Base-by-base conservation (phyloP, 768 basidiomycete genomes). In the Calocybe indica region DNA sequence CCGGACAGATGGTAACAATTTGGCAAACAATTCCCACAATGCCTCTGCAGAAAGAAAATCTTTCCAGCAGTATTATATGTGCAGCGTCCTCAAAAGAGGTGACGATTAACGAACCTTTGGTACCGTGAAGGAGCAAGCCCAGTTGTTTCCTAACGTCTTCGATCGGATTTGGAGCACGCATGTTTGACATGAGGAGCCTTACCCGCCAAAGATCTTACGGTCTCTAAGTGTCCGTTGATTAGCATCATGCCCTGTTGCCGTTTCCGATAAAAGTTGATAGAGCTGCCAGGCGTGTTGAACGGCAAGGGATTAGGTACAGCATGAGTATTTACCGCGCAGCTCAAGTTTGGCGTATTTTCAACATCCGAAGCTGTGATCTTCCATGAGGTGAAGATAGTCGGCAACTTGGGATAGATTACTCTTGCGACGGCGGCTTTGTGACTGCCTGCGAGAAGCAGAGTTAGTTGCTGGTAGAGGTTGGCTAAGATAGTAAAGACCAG, bases 31-130 rank as follows among this genome's bases (percentile, higher is more conserved):
- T 45, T 76, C 73, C 37, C 84, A 58, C 3, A 83, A 67, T 11
- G 74, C 69, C 57, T 85, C 83, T 37, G 82, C 60, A 10, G 74
- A 71, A 12, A 84, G 62, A 54, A 74, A 82, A 46, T 79, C 83
- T 57, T 32, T 37, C 52, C 6, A 41, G 8, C 31, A 42, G 14
- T 8, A 13, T 29, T 48, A 42, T 41, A 51, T 6, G 38, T 8
- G 39, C 22, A 3, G 31, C 6, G 12, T 22, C 22, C 22, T 22
- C 22, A 22, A 13, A 30, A 28, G 44, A 39, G 29, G 36, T 29
- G n/a, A 5, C 7, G 7, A 37, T 22, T 22, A 14, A 35, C 53
- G 15, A 54, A 75, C 83, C 78, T 64, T 61, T 73, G 14, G 73
- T 75, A 36, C 67, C 62, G 33, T 70, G 72, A 45, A 85, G 63